Evolutionary conservation across 306 rosid genomes (phyloP).

Genomic region (Trifolium fragiferum): DNA sequence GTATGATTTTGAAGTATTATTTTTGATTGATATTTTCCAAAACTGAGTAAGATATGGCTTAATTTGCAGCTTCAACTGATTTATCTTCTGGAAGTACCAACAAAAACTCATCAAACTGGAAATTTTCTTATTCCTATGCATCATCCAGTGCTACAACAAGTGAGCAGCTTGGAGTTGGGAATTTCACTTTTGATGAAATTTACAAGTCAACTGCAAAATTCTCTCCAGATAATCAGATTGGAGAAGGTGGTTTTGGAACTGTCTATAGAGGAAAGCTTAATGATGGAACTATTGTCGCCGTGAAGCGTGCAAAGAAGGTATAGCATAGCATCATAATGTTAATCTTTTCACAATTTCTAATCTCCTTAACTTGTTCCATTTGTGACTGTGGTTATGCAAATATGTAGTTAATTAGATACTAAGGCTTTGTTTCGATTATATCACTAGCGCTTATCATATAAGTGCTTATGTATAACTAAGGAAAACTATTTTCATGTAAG

Average conservation of each 20-base stretch:
- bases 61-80: slow-evolving; percentile 64
- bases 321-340: neutral
- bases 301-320: slow-evolving; percentile 91
- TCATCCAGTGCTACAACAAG: slow-evolving; percentile 57
- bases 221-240: slow-evolving; percentile 66
- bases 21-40: slow-evolving; percentile 8
- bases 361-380: slow-evolving; percentile 26
- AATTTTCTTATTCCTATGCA: slow-evolving; percentile 54
- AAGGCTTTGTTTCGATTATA: neutral
- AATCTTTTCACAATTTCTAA: slow-evolving; percentile 24
- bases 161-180: slow-evolving; percentile 58
- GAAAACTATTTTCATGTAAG: neutral
- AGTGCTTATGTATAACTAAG: neutral
- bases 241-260: slow-evolving; percentile 85
- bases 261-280: slow-evolving; percentile 79
- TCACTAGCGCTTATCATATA: neutral
- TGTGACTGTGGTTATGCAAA: slow-evolving; percentile 24
- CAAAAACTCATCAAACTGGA: slow-evolving; percentile 60
- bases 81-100: slow-evolving; percentile 57
- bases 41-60: slow-evolving; percentile 16
- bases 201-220: slow-evolving; percentile 80
- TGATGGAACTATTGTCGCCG: slow-evolving; percentile 80
- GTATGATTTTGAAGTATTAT: slow-evolving; percentile 25
- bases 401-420: slow-evolving; percentile 14
- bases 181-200: slow-evolving; percentile 74